Conservation (phyloP, 2,329 filamentous ascomycete species). For the Blumeriella jaapii region DNA sequence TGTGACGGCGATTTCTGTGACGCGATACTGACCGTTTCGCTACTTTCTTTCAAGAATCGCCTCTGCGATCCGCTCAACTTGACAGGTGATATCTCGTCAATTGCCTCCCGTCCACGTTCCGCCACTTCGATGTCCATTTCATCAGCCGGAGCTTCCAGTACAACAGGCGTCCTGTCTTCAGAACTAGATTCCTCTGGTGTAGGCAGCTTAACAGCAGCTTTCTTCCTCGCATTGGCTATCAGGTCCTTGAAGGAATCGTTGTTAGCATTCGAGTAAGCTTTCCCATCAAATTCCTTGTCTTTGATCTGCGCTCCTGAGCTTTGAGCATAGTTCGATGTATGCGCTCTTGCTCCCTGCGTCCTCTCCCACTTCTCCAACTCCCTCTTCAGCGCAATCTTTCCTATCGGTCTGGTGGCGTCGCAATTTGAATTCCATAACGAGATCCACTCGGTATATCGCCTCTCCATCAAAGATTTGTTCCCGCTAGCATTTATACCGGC, state of each 20-base stretch:
- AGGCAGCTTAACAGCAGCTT: slow-evolving; percentile 15
- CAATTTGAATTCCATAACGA: slow-evolving; percentile 97
- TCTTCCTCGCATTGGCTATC: slow-evolving; percentile 61
- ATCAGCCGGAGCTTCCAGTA: background rate
- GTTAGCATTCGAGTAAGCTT: slow-evolving; percentile 63
- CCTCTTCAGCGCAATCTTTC: slow-evolving; percentile 57
- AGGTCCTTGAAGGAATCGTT: slow-evolving; percentile 65
- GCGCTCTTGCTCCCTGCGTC: slow-evolving; percentile 56
- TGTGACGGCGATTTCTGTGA: slow-evolving; percentile 9
- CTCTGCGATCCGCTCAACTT: slow-evolving; percentile 3
- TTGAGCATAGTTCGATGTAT: slow-evolving; percentile 30
- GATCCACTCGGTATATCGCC: slow-evolving; percentile 82
- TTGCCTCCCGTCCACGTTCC: background rate
- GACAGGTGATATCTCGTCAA: background rate
- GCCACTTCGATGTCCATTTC: background rate
- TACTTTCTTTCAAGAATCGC: slow-evolving; percentile 8
- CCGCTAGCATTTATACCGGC: slow-evolving; percentile 67
- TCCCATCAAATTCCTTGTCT: slow-evolving; percentile 79
- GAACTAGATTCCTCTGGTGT: slow-evolving; percentile 3
- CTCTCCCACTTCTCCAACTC: slow-evolving; percentile 83
- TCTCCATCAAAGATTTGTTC: slow-evolving; percentile 56
- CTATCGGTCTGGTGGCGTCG: slow-evolving; percentile 64
- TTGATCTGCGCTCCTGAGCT: slow-evolving; percentile 46
- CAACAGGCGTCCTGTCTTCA: background rate
- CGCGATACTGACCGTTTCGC: slow-evolving; percentile 1